Evolutionary conservation across 83 land plant species (phyloP).

Genomic region (Diphasiastrum complanatum): DNA sequence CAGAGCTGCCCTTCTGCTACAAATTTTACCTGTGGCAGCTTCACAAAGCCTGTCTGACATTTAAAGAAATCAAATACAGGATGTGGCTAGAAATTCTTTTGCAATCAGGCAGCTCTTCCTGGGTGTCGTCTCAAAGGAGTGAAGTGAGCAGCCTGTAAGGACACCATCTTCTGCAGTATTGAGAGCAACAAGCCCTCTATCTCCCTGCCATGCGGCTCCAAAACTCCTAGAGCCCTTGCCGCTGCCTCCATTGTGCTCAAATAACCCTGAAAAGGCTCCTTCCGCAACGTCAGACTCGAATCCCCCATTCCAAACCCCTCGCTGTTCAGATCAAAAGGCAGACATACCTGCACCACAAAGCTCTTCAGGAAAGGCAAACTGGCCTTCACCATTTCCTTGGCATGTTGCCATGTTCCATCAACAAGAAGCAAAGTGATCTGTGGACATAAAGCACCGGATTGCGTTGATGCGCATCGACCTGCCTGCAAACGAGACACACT

Average conservation of each 20-base stretch:
- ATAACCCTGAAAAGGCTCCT: constrained; percentile 74
- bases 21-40: too few relatives aligned
- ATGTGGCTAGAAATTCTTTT: too few relatives aligned
- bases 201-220: constrained; percentile 51
- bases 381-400: constrained; percentile 82
- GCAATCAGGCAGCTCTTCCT: too few relatives aligned
- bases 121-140: too few relatives aligned
- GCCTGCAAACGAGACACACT: neutral
- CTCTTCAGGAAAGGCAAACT: constrained; percentile 44
- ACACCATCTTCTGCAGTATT: constrained; percentile 62
- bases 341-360: constrained; percentile 50
- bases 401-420: constrained; percentile 90
- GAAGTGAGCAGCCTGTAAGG: constrained; percentile 40
- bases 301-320: constrained; percentile 58
- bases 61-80: too few relatives aligned
- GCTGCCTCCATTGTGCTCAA: constrained; percentile 82
- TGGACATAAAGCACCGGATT: neutral
- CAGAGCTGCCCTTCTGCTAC: too few relatives aligned
- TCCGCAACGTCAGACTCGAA: constrained; percentile 51
- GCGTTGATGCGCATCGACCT: neutral
- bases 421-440: constrained; percentile 37
- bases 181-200: constrained; percentile 43
- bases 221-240: constrained; percentile 45
- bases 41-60: too few relatives aligned
- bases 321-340: constrained; percentile 34